Conservation (phyloP, 768 basidiomycete genomes). For the Tricholoma sp. region DNA sequence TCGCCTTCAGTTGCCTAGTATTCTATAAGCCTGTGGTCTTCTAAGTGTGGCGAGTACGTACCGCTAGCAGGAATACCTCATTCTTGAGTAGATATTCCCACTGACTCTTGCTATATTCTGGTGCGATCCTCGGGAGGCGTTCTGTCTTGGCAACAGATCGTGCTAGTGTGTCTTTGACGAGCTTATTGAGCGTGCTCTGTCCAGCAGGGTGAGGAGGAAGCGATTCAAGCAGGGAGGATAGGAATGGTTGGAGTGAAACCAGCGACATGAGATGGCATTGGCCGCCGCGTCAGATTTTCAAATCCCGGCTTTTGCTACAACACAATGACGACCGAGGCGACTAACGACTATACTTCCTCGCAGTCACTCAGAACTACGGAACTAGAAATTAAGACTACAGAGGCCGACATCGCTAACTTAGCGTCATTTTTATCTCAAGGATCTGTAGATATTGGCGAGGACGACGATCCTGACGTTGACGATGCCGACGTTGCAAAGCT, state of each 20-base stretch:
- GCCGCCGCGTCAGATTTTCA: slow-evolving; percentile 15
- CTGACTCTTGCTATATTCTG: slow-evolving; percentile 61
- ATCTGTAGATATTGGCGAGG: slow-evolving; percentile 15
- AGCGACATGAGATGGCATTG: slow-evolving; percentile 24
- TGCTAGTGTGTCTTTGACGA: slow-evolving; percentile 41
- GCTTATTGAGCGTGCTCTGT: slow-evolving; percentile 40
- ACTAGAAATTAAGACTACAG: slow-evolving; percentile 14
- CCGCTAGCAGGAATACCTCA: slow-evolving; percentile 69
- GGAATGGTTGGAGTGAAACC: slow-evolving; percentile 47
- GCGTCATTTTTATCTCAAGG: slow-evolving; percentile 25
- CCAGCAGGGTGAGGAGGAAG: slow-evolving; percentile 49
- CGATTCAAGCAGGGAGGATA: slow-evolving; percentile 46
- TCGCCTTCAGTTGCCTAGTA: slow-evolving; percentile 61
- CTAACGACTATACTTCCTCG: slow-evolving; percentile 7
- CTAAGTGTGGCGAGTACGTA: slow-evolving; percentile 29
- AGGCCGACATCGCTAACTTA: slow-evolving; percentile 33
- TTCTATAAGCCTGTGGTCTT: not conserved
- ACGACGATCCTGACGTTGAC: slow-evolving; percentile 41
- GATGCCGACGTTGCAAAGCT: slow-evolving; percentile 47
- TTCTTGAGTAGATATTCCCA: slow-evolving; percentile 75
- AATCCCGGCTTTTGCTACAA: slow-evolving; percentile 5
- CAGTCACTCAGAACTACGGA: not conserved
- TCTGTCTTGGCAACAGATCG: slow-evolving; percentile 33
- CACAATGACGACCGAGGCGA: slow-evolving; percentile 5
- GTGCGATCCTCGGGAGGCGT: slow-evolving; percentile 9